These are phyloP conservation scores for Phytophthora uliginosa DNA, from an alignment of 352 stramenopile genomes.

Conservation along the genomic window DNA sequence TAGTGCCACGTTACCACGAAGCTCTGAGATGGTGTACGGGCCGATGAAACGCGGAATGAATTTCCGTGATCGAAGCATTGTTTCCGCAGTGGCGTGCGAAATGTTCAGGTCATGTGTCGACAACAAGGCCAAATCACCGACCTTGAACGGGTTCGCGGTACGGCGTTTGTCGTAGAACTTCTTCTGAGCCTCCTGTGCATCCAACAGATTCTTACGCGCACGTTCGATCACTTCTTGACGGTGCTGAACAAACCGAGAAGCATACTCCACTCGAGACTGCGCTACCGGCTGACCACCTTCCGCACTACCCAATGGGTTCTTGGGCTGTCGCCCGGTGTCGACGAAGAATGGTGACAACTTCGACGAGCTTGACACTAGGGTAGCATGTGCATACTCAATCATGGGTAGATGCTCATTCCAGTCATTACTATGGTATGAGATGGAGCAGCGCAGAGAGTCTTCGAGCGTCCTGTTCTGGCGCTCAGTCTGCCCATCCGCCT, in stretches of 20 bases:
- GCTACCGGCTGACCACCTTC: not conserved
- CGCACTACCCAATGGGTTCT: not conserved
- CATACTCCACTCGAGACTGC: constrained; percentile 2
- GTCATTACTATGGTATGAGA: not conserved
- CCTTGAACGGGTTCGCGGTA: constrained; percentile 8
- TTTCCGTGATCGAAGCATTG: not conserved
- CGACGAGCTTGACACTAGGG: not conserved
- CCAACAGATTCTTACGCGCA: not conserved
- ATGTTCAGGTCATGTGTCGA: constrained; percentile 16
- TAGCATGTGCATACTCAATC: not conserved
- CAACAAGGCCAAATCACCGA: not conserved
- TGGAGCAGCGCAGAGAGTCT: not conserved
- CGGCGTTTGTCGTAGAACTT: constrained; percentile 14
- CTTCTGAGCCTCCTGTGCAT: constrained; percentile 14
- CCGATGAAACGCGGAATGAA: not conserved
- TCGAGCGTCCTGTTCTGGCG: not conserved
- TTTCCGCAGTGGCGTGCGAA: constrained; percentile 5
- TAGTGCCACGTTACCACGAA: not conserved
- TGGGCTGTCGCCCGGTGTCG: too few relatives aligned
- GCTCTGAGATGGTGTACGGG: not conserved
- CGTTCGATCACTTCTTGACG: not conserved
- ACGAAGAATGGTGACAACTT: not conserved
- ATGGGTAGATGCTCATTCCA: not conserved
- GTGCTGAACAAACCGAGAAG: constrained; percentile 9
- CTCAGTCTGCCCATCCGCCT: not conserved